Percentiles rank a stretch among this genome's conserved stretches.
Evolutionary conservation across 176 grass and related monocot species (phyloP).

Genomic region (Saccharum officinarum): DNA sequence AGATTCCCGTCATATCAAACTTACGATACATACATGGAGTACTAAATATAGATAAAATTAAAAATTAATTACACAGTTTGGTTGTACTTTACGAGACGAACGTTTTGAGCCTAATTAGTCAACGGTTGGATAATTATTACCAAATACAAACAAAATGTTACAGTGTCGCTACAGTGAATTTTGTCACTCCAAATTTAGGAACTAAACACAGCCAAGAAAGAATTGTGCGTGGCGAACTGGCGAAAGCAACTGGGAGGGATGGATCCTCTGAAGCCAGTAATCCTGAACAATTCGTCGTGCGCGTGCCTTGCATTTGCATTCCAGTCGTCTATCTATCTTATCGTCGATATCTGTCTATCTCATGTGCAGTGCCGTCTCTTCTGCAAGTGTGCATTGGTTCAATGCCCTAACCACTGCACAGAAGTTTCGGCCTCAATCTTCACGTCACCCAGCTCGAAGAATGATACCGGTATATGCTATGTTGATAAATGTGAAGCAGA

Average conservation of each 20-base stretch:
- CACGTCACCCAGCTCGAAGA: not conserved
- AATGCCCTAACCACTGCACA: constrained; percentile 9
- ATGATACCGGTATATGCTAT: constrained; percentile 42
- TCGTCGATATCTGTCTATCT: not conserved
- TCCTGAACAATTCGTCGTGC: not conserved
- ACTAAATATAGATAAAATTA: too few relatives aligned
- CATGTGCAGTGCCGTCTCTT: not conserved
- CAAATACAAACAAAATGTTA: too few relatives aligned
- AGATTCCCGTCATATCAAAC: too few relatives aligned
- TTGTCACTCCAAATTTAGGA: too few relatives aligned
- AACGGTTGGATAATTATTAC: too few relatives aligned
- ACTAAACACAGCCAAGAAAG: too few relatives aligned
- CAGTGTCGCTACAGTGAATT: too few relatives aligned
- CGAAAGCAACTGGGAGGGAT: constrained; percentile 30
- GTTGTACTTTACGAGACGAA: too few relatives aligned
- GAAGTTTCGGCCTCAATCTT: constrained; percentile 23
- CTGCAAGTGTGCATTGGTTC: not conserved
- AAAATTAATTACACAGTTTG: too few relatives aligned
- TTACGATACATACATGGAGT: too few relatives aligned
- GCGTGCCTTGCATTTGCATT: constrained; percentile 2
- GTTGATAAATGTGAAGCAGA: not conserved
- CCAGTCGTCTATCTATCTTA: not conserved
- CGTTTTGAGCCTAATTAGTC: too few relatives aligned
- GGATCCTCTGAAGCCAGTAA: constrained; percentile 12
- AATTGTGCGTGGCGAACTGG: constrained; percentile 11